phyloP scores from a whole-genome alignment of 108 stramenopile species.

The Cylindrotheca fusiformis region DNA sequence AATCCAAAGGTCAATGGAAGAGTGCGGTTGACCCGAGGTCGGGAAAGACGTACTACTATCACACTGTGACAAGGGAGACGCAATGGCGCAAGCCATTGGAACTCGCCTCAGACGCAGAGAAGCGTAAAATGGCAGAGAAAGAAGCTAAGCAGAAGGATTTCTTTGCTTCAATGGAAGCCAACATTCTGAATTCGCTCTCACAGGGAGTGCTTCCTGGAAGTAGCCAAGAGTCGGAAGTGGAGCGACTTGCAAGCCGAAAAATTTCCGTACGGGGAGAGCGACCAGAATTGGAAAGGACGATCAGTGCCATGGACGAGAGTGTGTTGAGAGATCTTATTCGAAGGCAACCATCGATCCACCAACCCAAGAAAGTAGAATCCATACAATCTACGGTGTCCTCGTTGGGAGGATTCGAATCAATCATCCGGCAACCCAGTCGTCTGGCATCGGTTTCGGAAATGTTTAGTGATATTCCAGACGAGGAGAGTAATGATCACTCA shows the following conservation, averaged over 20 bases:
- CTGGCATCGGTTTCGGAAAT: slow-evolving; percentile 18
- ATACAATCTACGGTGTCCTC: slow-evolving; percentile 3
- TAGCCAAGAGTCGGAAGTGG: background rate
- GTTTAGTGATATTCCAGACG: slow-evolving; percentile 23
- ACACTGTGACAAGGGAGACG: slow-evolving; percentile 85
- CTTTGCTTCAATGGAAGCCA: slow-evolving; percentile 89
- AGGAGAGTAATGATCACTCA: slow-evolving; percentile 13
- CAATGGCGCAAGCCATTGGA: slow-evolving; percentile 92
- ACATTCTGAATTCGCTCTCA: slow-evolving; percentile 56
- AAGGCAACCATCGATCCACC: slow-evolving; percentile 38
- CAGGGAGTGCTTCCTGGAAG: slow-evolving; percentile 31
- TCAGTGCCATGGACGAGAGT: slow-evolving; percentile 62
- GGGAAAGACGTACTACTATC: slow-evolving; percentile 90
- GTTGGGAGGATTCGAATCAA: slow-evolving; percentile 11
- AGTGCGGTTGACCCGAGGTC: slow-evolving; percentile 72
- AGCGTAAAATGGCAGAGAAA: slow-evolving; percentile 54
- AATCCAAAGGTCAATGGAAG: slow-evolving; percentile 50
- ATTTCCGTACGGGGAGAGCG: slow-evolving; percentile 4
- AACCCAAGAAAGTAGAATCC: slow-evolving; percentile 8
- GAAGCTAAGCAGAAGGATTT: slow-evolving; percentile 75
- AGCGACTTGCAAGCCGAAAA: slow-evolving; percentile 1
- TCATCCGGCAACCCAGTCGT: slow-evolving; percentile 6
- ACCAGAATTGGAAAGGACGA: slow-evolving; percentile 51
- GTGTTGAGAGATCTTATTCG: slow-evolving; percentile 41
- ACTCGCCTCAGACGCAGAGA: slow-evolving; percentile 62